Percentiles rank a stretch among this genome's conserved stretches.
These are phyloP conservation scores for Trypanosoma theileri DNA, from an alignment of 208 protist species.

Conservation along the genomic window DNA sequence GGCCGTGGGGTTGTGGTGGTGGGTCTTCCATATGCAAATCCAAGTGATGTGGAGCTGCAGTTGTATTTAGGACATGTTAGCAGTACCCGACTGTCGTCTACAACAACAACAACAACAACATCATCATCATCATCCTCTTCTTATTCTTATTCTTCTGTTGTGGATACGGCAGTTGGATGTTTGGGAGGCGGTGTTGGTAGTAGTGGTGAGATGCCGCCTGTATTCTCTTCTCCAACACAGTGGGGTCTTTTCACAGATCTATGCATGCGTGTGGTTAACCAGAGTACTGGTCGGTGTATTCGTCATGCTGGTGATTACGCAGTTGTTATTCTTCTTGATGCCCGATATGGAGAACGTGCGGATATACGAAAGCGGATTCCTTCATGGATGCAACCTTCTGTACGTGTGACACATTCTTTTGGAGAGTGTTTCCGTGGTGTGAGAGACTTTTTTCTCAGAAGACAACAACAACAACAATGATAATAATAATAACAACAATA, in stretches of 20 bases:
- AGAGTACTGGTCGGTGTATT: constrained; percentile 96
- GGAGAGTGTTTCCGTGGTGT: constrained; percentile 75
- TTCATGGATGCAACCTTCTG: constrained; percentile 69
- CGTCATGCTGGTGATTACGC: constrained; percentile 94
- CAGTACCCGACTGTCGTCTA: constrained; percentile 30
- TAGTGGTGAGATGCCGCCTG: background rate
- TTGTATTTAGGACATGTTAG: constrained; percentile 85
- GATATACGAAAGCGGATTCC: constrained; percentile 52
- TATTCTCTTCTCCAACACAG: constrained; percentile 43
- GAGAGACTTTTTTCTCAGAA: constrained; percentile 50
- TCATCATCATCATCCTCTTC: background rate
- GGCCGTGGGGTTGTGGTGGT: constrained; percentile 94
- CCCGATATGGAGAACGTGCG: constrained; percentile 68
- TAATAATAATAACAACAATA: background rate
- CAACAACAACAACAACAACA: no score
- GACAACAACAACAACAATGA: background rate
- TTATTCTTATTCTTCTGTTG: background rate
- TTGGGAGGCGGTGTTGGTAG: no score
- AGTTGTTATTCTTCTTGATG: constrained; percentile 92
- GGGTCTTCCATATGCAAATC: constrained; percentile 96
- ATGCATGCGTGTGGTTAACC: constrained; percentile 96
- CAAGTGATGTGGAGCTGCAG: constrained; percentile 83
- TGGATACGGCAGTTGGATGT: no score
- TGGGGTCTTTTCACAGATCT: constrained; percentile 89
- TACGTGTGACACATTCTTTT: constrained; percentile 41